Percentiles rank a stretch among this genome's conserved stretches.
Evolutionary conservation across 768 basidiomycete species (phyloP).

Genomic region (Botryobasidium botryosum): DNA sequence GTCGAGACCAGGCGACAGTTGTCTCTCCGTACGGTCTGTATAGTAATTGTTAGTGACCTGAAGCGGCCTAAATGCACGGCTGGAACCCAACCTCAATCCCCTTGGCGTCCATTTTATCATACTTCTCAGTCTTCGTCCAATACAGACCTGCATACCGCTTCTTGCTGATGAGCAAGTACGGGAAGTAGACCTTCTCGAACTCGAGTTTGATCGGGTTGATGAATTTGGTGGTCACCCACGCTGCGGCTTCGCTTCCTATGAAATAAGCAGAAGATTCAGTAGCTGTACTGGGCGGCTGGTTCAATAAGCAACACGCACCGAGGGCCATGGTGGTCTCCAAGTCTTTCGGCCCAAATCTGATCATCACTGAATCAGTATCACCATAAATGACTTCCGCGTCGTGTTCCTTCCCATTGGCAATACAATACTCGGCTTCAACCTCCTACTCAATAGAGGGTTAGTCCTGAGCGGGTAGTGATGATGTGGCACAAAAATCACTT

Average conservation of each 20-base stretch:
- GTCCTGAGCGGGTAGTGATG: background rate
- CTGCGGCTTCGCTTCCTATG: conserved; percentile 87
- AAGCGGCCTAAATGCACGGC: background rate
- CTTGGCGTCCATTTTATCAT: conserved; percentile 99
- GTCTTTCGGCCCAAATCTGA: conserved; percentile 84
- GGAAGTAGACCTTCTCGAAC: conserved; percentile 98
- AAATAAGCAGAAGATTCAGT: background rate
- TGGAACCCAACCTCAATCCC: conserved; percentile 71
- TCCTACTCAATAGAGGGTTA: conserved; percentile 28
- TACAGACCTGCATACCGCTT: conserved; percentile 97
- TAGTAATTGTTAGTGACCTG: background rate
- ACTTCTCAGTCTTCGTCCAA: conserved; percentile 91
- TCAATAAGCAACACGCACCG: conserved; percentile 30
- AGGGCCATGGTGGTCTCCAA: conserved; percentile 76
- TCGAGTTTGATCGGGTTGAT: conserved; percentile 94
- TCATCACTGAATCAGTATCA: conserved; percentile 99
- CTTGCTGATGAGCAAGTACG: conserved; percentile 94
- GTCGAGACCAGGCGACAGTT: conserved; percentile 98
- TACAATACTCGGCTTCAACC: conserved; percentile 75
- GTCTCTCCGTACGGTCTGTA: conserved; percentile 88
- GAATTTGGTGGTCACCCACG: conserved; percentile 80
- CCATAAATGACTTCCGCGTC: conserved; percentile 95
- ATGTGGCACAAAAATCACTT: conserved; percentile 12
- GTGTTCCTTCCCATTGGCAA: conserved; percentile 68
- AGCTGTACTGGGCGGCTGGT: background rate